Evolutionary conservation across 2,329 filamentous ascomycete genomes (phyloP), one percentile per base, ranked within the genome.

Genomic region (Cercospora brassicicola): DNA sequence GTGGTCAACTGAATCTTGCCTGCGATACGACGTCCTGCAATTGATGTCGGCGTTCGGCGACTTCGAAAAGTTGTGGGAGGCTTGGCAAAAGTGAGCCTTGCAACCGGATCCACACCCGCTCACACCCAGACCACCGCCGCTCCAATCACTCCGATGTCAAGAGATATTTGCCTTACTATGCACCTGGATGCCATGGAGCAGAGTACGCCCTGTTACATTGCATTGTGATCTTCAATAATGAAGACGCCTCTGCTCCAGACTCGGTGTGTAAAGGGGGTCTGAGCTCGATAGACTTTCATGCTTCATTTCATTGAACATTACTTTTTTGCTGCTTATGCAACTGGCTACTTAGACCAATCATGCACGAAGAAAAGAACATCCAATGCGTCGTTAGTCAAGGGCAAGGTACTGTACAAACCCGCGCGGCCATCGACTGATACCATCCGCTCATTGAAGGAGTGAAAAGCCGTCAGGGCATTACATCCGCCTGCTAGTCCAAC

Each of bases 391-490:
- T 48, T 20, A 64, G 62, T 42, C 55, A 64, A 67, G 66, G 28
- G 45, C 56, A 26, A 23, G 56, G 67, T 71, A 51, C 69, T 71
- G 69, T 71, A 71, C 69, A 71, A 23, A 59, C 33, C 59, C 45
- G 53, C 55, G 56, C 62, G 39, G 48, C 62, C 48, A 53, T 33
- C 48, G 68, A 64, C 62, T 64, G 67, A 20, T 59, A 62, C 65
- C 33, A 30, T 66, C 59, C 57, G 64, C 51, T 53, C 51, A 18
- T 57, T 61, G 23, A 71, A 66, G 64, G 70, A 72, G 65, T 64
- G 66, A 64, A 68, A 39, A 69, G 66, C 67, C 67, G 64, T 70
- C 42, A 39, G 63, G 68, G 70, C 68, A 66, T 70, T 68, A 69
- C 42, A 26, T 64, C 59, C 59, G 60, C 28, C 56, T 53, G 42